Evolutionary conservation across 2,329 filamentous ascomycete species (phyloP).

Genomic region (Nemania sp.): DNA sequence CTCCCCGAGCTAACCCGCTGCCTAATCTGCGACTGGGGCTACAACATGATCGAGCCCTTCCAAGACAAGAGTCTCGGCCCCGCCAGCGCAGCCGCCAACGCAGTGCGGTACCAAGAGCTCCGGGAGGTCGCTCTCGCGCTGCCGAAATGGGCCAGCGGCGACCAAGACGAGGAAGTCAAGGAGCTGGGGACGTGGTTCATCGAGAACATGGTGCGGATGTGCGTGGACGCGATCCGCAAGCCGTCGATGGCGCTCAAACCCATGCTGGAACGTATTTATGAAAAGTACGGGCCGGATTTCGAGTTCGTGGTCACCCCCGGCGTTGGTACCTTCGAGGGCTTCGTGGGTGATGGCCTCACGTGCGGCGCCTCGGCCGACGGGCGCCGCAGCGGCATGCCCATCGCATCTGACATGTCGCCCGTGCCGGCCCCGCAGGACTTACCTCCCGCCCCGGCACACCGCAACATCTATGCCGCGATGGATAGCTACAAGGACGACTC

Average conservation of each 20-base stretch:
- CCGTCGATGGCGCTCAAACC: constrained; percentile 29
- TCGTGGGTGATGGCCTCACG: constrained; percentile 39
- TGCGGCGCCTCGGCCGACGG: constrained; percentile 44
- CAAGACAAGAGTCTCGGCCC: constrained; percentile 32
- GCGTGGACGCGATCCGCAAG: constrained; percentile 29
- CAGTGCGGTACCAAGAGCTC: constrained; percentile 40
- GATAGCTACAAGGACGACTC: constrained; percentile 23
- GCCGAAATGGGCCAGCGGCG: constrained; percentile 43
- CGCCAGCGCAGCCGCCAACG: constrained; percentile 35
- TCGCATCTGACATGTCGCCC: constrained; percentile 43
- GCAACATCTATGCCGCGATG: constrained; percentile 41
- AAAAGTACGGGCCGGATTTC: constrained; percentile 36
- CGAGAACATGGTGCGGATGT: constrained; percentile 31
- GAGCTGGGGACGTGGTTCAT: constrained; percentile 39
- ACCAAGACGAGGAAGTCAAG: constrained; percentile 31
- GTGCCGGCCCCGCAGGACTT: constrained; percentile 39
- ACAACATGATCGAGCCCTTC: constrained; percentile 38
- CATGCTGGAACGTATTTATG: constrained; percentile 35
- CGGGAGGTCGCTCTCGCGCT: constrained; percentile 35
- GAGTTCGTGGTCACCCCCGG: constrained; percentile 41
- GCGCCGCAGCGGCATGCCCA: constrained; percentile 39
- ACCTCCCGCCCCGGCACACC: constrained; percentile 26
- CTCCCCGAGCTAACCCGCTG: constrained; percentile 27
- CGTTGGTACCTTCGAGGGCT: constrained; percentile 44
- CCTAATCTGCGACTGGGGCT: constrained; percentile 38